Base-by-base conservation (phyloP, 805 yeast genomes). In the Jamesozyma jinghongensis region DNA sequence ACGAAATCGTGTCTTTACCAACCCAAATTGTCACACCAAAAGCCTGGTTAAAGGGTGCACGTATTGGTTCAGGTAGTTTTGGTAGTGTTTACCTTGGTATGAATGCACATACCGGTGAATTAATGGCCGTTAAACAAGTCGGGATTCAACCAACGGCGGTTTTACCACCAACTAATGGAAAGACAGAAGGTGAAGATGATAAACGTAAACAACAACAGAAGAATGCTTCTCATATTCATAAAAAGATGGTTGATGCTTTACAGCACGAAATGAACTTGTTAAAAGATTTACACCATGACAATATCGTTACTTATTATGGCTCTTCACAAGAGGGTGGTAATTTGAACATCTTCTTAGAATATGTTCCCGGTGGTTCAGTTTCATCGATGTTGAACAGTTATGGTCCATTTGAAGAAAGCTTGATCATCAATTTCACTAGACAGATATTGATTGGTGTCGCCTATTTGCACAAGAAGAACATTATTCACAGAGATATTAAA, bases 111-210 rank as follows among this genome's bases (percentile, higher is more conserved):
- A 87, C 95, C 0, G 98, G 98, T 33, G 97, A 87, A 57, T 68
- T 92, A 38, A 85, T 90, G 95, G 98, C 97, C 1, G 96, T 92
- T 16, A 92, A 92, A 56, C 96, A 88, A 59, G 96, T 92, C 1
- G 82, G 81, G 36, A 58, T 88, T 14, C 70, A 54, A 17, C 40
- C 47, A 11, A 34, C 22, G 22, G 14, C 20, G 12, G 10, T 16
- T 8, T 13, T 25, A 11, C n/a, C 37, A 22, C 30, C 42, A n/a
- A n/a, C 32, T 18, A 31, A 28, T 8, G 40, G 22, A 12, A 41
- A 30, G 5, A 50, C 47, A 16, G 58, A 45, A 35, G 63, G 34
- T 41, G 66, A 40, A 47, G 67, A 35, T 49, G 61, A 53, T 43
- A 49, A 42, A 18, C 57, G 59, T 8, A 5, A 29, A 29, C 17